Evolutionary conservation across 2,329 filamentous ascomycete species (phyloP).

Genomic region (Epichloe baconii): DNA sequence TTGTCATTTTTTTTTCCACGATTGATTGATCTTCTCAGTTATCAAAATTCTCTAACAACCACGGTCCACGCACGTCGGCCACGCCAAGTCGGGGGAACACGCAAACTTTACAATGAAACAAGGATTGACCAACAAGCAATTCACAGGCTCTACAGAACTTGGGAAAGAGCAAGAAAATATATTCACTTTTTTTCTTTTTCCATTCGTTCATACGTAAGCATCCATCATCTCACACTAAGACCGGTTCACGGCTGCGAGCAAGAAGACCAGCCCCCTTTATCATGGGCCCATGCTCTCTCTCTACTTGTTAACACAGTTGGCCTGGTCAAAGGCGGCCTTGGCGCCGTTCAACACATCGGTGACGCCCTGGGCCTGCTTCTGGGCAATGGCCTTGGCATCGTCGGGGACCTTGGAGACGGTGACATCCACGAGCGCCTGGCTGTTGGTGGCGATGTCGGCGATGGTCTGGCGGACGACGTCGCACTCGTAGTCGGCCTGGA

Average conservation of each 20-base stretch:
- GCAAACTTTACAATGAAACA: too few species aligned
- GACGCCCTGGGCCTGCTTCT: neutral
- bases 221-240: neutral
- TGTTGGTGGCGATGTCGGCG: neutral
- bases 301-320: neutral
- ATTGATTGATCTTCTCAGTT: too few species aligned
- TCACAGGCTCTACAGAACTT: too few species aligned
- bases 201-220: too few species aligned
- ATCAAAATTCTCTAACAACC: too few species aligned
- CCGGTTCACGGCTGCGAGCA: neutral
- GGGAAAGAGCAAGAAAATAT: too few species aligned
- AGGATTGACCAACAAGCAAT: too few species aligned
- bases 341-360: neutral
- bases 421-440: neutral
- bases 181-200: too few species aligned
- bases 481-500: neutral
- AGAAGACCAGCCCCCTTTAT: neutral
- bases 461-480: neutral
- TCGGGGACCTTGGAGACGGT: constrained; percentile 1
- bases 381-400: neutral
- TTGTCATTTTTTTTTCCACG: too few species aligned
- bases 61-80: too few species aligned
- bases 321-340: neutral
- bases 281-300: too few species aligned
- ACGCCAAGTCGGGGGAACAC: too few species aligned